phyloP scores from a whole-genome alignment of 192 early-diverging fungal species.

The Coemansia sp. region DNA sequence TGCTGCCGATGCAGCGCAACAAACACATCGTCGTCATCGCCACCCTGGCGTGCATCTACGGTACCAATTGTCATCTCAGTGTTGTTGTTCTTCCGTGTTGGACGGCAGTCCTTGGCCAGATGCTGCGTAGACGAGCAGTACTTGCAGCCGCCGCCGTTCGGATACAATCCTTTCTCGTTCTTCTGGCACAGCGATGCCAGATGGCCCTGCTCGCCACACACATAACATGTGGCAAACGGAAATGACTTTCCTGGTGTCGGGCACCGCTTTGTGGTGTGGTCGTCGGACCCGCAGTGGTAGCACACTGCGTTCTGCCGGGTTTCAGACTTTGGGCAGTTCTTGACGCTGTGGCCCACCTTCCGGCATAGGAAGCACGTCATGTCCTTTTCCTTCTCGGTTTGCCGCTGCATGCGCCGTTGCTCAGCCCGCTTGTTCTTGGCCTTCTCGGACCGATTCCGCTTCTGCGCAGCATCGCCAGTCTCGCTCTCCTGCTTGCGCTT shows the following conservation, averaged over 20 bases:
- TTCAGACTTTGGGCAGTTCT: conserved; percentile 71
- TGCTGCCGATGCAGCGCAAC: conserved; percentile 38
- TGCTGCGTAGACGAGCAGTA: conserved; percentile 89
- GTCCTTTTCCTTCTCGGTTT: conserved; percentile 37
- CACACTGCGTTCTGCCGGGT: conserved; percentile 65
- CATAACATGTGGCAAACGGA: conserved; percentile 83
- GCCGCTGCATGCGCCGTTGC: conserved; percentile 32
- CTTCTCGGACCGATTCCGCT: conserved; percentile 21
- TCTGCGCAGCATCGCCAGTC: conserved; percentile 3
- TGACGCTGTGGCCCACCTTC: conserved; percentile 78
- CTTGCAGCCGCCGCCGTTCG: conserved; percentile 86
- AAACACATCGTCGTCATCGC: conserved; percentile 86
- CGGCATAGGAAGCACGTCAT: conserved; percentile 83
- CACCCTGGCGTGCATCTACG: conserved; percentile 80
- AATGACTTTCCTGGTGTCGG: conserved; percentile 57
- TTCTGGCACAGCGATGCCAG: conserved; percentile 77
- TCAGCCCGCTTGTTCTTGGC: conserved; percentile 29
- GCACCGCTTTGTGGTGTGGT: conserved; percentile 82
- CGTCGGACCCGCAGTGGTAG: conserved; percentile 84
- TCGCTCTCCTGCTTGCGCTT: conserved; percentile 17
- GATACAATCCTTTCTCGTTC: conserved; percentile 87
- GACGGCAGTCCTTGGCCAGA: conserved; percentile 77
- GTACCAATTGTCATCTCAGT: conserved; percentile 62
- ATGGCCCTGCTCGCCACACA: conserved; percentile 84
- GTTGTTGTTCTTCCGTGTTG: conserved; percentile 54